Base-by-base conservation (phyloP, 306 rosid species). In the Luffa aegyptiaca region DNA sequence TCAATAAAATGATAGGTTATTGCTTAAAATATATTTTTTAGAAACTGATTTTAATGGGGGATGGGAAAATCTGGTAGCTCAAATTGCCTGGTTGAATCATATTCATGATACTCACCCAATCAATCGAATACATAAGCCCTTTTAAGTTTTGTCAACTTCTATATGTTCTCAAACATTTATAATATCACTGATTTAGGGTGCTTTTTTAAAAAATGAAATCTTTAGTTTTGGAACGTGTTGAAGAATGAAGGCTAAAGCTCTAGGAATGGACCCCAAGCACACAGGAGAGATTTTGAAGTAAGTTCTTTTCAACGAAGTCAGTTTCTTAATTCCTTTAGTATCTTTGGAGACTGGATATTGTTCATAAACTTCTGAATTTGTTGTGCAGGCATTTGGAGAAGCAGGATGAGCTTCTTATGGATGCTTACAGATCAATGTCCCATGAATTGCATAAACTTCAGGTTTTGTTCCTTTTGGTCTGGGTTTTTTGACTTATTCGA, bases 331-430 rank as follows among this genome's bases (percentile, higher is more conserved):
- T 18, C 61, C 78, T 74, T 74, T 80, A 11, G 44, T 76, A 9
- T 33, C 9, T 41, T 14, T 41, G 35, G 33, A 1, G 12, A 10
- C 39, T 48, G 63, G 45, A 46, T 26, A 21, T 61, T 49, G 42
- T 35, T 53, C 9, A 1, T 75, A 4, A 18, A 4, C 51, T 48
- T 62, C 53, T 65, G 20, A 57, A 31, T 49, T 73, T 76, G 33
- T 62, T 55, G 57, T 76, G 46, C 75, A 84, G 90, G 83, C 92
- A 86, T 85, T 84, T 86, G 88, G 92, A 86, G 84, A 88, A 83
- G 86, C 92, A 86, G 84, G 82, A 58, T 12, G 92, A 86, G 84
- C 82, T 88, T 45, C 85, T 86, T 1, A 83, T 39, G 78, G 86
- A 88, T 37, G 45, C 90, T 65, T 58, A 85, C 31, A 80, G 80